These are phyloP conservation scores for Dalbergia cultrata DNA, from an alignment of 306 rosid species.

Conservation along the genomic window DNA sequence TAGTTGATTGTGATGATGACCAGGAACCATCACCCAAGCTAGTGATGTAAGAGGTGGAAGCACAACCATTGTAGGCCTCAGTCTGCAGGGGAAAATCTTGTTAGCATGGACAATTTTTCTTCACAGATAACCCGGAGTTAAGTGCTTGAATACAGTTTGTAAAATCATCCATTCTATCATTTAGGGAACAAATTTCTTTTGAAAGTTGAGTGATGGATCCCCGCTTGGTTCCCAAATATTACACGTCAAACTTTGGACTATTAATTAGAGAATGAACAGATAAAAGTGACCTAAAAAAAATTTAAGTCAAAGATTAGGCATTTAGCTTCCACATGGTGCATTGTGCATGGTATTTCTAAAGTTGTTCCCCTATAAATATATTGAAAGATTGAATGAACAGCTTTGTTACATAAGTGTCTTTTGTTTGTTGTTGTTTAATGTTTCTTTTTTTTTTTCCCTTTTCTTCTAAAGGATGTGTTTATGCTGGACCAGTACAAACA, in stretches of 20 bases:
- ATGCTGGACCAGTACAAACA: too few relatives aligned
- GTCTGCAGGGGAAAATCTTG: conserved; percentile 75
- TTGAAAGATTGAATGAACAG: too few relatives aligned
- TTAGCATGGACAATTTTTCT: conserved; percentile 70
- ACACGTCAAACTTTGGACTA: not conserved
- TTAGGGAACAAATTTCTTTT: conserved; percentile 86
- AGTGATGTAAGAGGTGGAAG: conserved; percentile 73
- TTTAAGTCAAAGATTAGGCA: not conserved
- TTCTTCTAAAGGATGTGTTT: too few relatives aligned
- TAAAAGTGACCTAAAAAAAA: not conserved
- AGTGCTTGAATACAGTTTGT: conserved; percentile 82
- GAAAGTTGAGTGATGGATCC: conserved; percentile 76
- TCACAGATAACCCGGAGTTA: conserved; percentile 69
- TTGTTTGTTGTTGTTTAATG: not conserved
- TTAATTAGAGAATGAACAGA: conserved; percentile 6
- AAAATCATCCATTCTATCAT: conserved; percentile 95
- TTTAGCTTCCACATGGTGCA: not conserved
- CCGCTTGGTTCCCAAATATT: conserved; percentile 44
- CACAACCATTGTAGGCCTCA: conserved; percentile 87
- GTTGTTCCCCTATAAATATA: not conserved
- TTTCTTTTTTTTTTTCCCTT: too few relatives aligned
- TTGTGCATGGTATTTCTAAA: not conserved
- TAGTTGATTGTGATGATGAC: conserved; percentile 71
- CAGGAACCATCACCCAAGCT: conserved; percentile 78
- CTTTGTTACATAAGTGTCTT: not conserved